Percentiles rank a stretch among this genome's conserved stretches.
Conservation (phyloP, 108 stramenopile species). For the Parietichytrium sp. region DNA sequence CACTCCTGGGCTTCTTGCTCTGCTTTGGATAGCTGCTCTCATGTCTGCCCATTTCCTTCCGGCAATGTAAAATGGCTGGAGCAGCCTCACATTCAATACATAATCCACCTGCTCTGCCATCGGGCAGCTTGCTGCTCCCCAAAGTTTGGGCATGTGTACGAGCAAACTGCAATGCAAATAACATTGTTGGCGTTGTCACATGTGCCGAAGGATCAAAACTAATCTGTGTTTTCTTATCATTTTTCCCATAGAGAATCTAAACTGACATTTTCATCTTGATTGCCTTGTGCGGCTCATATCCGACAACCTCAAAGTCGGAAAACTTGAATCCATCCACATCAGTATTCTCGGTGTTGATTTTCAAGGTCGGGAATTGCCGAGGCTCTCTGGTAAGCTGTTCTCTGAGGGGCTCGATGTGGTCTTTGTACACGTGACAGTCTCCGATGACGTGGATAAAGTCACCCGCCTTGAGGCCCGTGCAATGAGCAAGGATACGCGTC, state of each 20-base stretch:
- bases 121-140: too few relatives aligned
- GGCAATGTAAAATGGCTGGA: not conserved
- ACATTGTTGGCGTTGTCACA: too few relatives aligned
- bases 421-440: conserved; percentile 97
- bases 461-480: conserved; percentile 87
- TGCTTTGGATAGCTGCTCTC: conserved; percentile 2
- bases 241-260: too few relatives aligned
- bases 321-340: conserved; percentile 86
- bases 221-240: too few relatives aligned
- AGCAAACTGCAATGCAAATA: too few relatives aligned
- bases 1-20: not conserved
- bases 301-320: conserved; percentile 84
- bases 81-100: too few relatives aligned
- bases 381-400: conserved; percentile 88
- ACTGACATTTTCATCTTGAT: conserved; percentile 99
- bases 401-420: conserved; percentile 95
- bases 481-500: conserved; percentile 88
- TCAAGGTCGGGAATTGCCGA: conserved; percentile 86
- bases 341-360: conserved; percentile 70
- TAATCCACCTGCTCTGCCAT: too few relatives aligned
- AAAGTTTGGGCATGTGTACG: too few relatives aligned
- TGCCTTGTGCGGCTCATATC: conserved; percentile 85
- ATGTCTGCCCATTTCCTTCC: conserved; percentile 28
- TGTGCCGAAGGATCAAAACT: too few relatives aligned
- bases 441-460: conserved; percentile 98